Evolutionary conservation across 306 rosid genomes (phyloP).

Genomic region (Senna siamea): DNA sequence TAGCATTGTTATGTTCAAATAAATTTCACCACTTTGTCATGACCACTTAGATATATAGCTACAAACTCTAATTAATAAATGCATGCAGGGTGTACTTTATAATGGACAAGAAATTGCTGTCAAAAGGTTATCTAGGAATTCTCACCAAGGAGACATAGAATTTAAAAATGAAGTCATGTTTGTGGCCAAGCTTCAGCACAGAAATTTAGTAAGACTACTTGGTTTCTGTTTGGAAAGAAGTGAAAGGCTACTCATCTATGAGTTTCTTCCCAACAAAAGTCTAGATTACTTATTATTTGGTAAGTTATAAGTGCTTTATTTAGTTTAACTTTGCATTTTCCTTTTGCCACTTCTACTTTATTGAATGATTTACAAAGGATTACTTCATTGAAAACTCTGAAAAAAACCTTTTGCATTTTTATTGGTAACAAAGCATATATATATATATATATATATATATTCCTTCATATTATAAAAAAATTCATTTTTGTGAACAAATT

Average conservation of each 20-base stretch:
- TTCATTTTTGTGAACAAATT: no score
- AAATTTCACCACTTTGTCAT: no score
- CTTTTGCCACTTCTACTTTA: no score
- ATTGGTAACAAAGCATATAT: no score
- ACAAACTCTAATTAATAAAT: background rate
- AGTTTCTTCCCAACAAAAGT: background rate
- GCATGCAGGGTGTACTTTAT: background rate
- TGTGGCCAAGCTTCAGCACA: background rate
- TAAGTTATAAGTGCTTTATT: background rate
- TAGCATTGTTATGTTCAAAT: slow-evolving; percentile 2
- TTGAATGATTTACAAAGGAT: no score
- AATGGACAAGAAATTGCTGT: background rate
- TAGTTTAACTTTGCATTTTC: no score
- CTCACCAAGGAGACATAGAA: background rate
- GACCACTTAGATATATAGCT: background rate
- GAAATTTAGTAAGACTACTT: background rate
- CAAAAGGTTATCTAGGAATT: background rate
- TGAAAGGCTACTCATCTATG: background rate
- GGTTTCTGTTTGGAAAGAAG: background rate
- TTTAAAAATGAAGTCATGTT: background rate
- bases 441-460: no score
- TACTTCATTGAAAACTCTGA: no score
- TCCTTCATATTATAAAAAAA: no score
- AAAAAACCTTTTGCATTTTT: no score
- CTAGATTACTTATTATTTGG: background rate